phyloP scores from a whole-genome alignment of 257 asterid species.

The Forsythia suspensa region DNA sequence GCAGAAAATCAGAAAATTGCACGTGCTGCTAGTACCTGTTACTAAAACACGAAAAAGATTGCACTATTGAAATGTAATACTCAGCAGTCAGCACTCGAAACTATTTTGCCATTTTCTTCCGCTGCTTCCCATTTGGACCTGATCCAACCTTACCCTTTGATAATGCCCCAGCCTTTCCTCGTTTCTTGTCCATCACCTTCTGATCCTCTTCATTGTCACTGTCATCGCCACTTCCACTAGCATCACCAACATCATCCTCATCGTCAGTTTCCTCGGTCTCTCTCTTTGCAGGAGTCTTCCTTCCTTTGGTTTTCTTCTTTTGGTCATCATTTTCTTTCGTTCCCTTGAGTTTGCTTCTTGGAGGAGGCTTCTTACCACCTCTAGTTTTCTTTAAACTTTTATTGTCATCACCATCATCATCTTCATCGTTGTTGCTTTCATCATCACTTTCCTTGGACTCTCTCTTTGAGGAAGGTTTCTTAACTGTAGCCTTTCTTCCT shows the following conservation, averaged over 20 bases:
- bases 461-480: constrained; percentile 41
- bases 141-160: constrained; percentile 39
- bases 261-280: constrained; percentile 48
- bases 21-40: not conserved
- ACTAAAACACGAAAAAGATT: not conserved
- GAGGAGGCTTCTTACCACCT: constrained; percentile 37
- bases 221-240: constrained; percentile 29
- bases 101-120: constrained; percentile 46
- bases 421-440: constrained; percentile 31
- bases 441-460: constrained; percentile 31
- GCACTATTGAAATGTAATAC: not conserved
- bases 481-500: constrained; percentile 34
- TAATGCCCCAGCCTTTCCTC: constrained; percentile 33
- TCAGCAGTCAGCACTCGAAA: not conserved
- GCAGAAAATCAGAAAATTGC: not conserved
- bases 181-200: constrained; percentile 23
- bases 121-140: constrained; percentile 33
- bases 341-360: constrained; percentile 39
- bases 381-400: constrained; percentile 30
- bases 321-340: constrained; percentile 31
- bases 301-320: constrained; percentile 43
- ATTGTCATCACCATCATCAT: constrained; percentile 13
- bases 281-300: constrained; percentile 43
- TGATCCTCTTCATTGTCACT: constrained; percentile 34
- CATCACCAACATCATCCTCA: constrained; percentile 26